Base-by-base conservation (phyloP, 176 grass and related monocot species). In the Carex kokanica region DNA sequence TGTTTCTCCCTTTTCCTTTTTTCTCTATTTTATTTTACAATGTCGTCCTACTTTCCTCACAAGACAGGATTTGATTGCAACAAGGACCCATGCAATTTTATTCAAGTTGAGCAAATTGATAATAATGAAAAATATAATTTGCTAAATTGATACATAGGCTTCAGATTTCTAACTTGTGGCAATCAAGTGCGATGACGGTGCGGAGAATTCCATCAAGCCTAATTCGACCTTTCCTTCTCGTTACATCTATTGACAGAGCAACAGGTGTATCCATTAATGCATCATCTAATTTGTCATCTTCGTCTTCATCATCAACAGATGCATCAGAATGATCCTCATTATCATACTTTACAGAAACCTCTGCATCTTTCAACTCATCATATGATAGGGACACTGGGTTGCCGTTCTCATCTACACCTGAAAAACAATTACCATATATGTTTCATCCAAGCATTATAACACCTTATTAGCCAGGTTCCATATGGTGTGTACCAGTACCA, bases 121-220 rank as follows among this genome's bases (percentile, higher is more conserved):
- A 40, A 71, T 18, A 45, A 15, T 75, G 12, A 32, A 29, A 77
- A 31, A 55, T 8, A 1, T 21, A 36, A 16, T 0, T 7, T 31
- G 45, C 43, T 4, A 36, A 52, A 1, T 74, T 56, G 6, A 78
- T 78, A 18, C 12, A 8, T 78, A 3, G 3, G 24, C 23, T 78
- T 78, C 47, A 78, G 25, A 56, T 14, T 12, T 5, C 24, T 29
- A 6, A 97, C 94, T 90, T 86, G 49, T 94, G 88, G 91, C 91
- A 97, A n/a, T 82, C 83, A 32, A 94, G 91, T 6, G 88, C 90
- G 82, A 97, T 89, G 64, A 97, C 88, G 13, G 91, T 97, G 58
- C 92, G 86, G 13, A 94, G 40, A 74, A 97, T 94, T 81, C 88
- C 88, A 70, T 97, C 91, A 13, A 97, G 91, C 74, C 86, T 89